Percentiles rank a stretch among this genome's conserved stretches.
These are phyloP conservation scores for Alnus glutinosa DNA, from an alignment of 306 rosid genomes.

Conservation along the genomic window DNA sequence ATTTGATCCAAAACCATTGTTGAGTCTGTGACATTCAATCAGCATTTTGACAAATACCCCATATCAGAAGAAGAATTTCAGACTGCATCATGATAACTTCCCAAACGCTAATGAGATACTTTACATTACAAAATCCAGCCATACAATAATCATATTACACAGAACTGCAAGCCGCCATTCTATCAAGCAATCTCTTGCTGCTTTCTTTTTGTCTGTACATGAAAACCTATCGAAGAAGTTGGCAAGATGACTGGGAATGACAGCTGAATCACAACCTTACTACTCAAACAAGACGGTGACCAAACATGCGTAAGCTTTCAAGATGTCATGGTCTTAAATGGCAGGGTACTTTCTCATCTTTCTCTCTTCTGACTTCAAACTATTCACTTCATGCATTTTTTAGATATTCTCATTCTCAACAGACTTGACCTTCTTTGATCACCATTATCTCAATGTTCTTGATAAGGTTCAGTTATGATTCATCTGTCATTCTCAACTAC, in stretches of 20 bases:
- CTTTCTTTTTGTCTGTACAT: background rate
- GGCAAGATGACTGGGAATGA: conserved; percentile 24
- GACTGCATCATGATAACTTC: background rate
- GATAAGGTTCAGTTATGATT: conserved; percentile 22
- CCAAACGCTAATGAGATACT: background rate
- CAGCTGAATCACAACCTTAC: conserved; percentile 30
- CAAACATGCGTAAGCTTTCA: conserved; percentile 38
- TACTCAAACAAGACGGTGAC: conserved; percentile 21
- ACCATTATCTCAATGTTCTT: background rate
- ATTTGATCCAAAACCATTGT: background rate
- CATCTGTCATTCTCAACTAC: conserved; percentile 35
- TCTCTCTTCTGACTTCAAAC: background rate
- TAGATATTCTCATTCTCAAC: background rate
- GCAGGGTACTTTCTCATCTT: background rate
- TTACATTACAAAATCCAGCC: background rate
- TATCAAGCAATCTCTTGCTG: conserved; percentile 5
- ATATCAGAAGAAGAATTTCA: background rate
- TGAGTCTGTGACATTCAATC: background rate
- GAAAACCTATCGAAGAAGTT: background rate
- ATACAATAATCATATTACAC: conserved; percentile 16
- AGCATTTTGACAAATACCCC: background rate
- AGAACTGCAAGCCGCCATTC: conserved; percentile 15
- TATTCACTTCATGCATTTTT: background rate
- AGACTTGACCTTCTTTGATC: conserved; percentile 39
- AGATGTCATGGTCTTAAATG: background rate